Conservation (phyloP, 805 yeast genomes). For the Candida peoriensis region DNA sequence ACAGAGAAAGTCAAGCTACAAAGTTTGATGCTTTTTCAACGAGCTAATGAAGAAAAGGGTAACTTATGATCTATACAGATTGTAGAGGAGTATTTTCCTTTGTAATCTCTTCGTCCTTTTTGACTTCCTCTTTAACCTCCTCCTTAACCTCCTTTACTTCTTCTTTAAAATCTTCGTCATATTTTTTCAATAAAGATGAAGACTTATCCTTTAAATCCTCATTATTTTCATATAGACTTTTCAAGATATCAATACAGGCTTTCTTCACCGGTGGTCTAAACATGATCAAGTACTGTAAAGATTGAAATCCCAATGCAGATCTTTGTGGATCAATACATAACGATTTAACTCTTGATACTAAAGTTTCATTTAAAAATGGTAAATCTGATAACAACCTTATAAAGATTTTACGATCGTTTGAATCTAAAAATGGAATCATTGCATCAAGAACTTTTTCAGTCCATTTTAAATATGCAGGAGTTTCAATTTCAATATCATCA, state of each 20-base stretch:
- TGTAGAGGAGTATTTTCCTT: no score
- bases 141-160: slow-evolving; percentile 1
- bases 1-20: slow-evolving; percentile 6
- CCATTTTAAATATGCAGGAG: slow-evolving; percentile 62
- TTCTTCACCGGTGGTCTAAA: slow-evolving; percentile 79
- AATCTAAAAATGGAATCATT: slow-evolving; percentile 78
- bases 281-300: slow-evolving; percentile 79
- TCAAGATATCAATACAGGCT: slow-evolving; percentile 44
- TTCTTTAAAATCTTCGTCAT: slow-evolving; percentile 21
- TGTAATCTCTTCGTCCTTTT: no score
- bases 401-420: slow-evolving; percentile 72
- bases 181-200: slow-evolving; percentile 41
- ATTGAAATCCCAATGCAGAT: slow-evolving; percentile 71
- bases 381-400: slow-evolving; percentile 82
- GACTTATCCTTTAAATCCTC: slow-evolving; percentile 48
- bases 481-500: slow-evolving; percentile 19
- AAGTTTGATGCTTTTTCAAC: no score
- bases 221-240: slow-evolving; percentile 41
- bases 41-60: no score
- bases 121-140: background rate
- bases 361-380: slow-evolving; percentile 62
- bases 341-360: slow-evolving; percentile 63
- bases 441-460: slow-evolving; percentile 68
- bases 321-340: slow-evolving; percentile 84
- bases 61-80: no score